Evolutionary conservation across 371 early-diverging fungal genomes (phyloP).

Genomic region (Mucor racemosus): DNA sequence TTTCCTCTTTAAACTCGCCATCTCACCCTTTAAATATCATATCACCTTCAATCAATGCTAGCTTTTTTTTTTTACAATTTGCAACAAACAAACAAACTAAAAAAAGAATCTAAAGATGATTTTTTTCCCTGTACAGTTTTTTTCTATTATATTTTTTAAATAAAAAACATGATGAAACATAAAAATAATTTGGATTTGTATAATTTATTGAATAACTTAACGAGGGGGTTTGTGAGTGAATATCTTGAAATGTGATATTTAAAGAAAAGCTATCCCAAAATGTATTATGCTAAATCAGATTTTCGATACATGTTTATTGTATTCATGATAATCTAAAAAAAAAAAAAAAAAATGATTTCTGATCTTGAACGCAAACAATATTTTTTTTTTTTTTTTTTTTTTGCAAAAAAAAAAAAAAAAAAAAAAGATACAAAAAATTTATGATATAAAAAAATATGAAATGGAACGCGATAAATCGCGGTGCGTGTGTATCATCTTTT

Average conservation of each 20-base stretch:
- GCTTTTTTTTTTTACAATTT: neutral
- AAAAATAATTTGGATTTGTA: neutral
- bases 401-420: neutral
- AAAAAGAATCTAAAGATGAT: neutral
- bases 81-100: neutral
- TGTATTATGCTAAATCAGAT: neutral
- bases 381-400: too few relatives aligned
- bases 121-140: conserved; percentile 15
- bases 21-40: conserved; percentile 6
- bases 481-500: too few relatives aligned
- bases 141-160: conserved; percentile 7
- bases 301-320: neutral
- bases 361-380: too few relatives aligned
- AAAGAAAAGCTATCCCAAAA: too few relatives aligned
- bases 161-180: conserved; percentile 11
- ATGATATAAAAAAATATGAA: too few relatives aligned
- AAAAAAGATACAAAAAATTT: neutral
- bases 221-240: neutral
- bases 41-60: conserved; percentile 5
- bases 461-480: too few relatives aligned
- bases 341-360: too few relatives aligned
- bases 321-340: neutral
- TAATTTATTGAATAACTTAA: too few relatives aligned
- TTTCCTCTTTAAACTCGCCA: neutral
- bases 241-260: neutral